Evolutionary conservation across 2,329 filamentous ascomycete species (phyloP).

Genomic region (Erysiphe neolycopersici): DNA sequence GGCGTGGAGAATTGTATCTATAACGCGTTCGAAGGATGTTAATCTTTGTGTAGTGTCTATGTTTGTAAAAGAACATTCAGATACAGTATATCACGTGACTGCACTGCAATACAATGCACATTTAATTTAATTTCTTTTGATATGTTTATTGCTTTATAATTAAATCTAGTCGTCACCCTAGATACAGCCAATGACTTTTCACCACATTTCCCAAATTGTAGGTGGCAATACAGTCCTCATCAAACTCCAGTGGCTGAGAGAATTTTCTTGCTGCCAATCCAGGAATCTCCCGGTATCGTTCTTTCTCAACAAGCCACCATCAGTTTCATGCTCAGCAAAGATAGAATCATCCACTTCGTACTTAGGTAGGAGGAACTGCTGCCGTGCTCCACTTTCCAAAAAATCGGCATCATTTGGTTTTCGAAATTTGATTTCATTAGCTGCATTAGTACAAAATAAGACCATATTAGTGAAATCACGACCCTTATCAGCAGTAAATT

Average conservation of each 20-base stretch:
- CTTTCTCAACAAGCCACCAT: conserved; percentile 26
- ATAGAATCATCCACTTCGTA: conserved; percentile 29
- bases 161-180: not conserved
- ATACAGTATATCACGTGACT: not conserved
- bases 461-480: conserved; percentile 84
- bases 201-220: conserved; percentile 74
- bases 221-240: conserved; percentile 67
- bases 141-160: not conserved
- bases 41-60: too few relatives aligned
- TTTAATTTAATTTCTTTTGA: not conserved
- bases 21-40: too few relatives aligned
- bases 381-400: conserved; percentile 42
- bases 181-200: conserved; percentile 7
- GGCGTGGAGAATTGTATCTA: too few relatives aligned
- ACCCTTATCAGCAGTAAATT: conserved; percentile 20
- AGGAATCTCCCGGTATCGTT: conserved; percentile 41
- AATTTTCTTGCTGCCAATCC: conserved; percentile 48
- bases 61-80: too few relatives aligned
- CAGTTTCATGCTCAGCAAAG: conserved; percentile 12
- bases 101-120: not conserved
- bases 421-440: conserved; percentile 32
- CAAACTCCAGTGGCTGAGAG: conserved; percentile 66
- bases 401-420: conserved; percentile 35
- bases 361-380: conserved; percentile 42
- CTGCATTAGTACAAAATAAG: conserved; percentile 42